Base-by-base conservation (phyloP, 2,329 filamentous ascomycete genomes). In the Didymella arachidicola region DNA sequence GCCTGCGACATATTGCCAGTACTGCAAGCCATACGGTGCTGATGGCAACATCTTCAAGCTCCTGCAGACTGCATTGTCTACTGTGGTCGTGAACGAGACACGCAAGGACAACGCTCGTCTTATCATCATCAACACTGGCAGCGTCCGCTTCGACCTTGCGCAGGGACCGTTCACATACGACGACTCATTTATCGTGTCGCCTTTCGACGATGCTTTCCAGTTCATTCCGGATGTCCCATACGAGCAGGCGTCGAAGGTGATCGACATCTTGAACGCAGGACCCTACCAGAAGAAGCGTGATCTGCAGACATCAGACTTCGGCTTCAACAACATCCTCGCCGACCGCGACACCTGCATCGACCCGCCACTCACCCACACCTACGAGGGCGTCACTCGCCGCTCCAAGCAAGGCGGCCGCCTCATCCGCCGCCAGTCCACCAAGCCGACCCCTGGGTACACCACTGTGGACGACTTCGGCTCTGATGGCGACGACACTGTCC, bases 131-230 rank as follows among this genome's bases (percentile, higher is more conserved):
- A 89, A 89, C 72, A 87, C 85, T 0, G 86, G 86, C 26, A 80
- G 79, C 30, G 80, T 89, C 25, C 83, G 86, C 2, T 89, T 88
- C 66, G 86, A 89, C 63, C 73, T 89, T 12, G 80, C 84, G 59
- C 81, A 88, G 72, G 87, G 87, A 0, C 84, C 85, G 0, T 89
- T 89, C 68, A 88, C 86, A 0, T 81, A 78, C 55, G 79, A 81
- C 47, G 79, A 81, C 61, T 77, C 75, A 11, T 86, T 83, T 71
- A 86, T 86, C 62, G 82, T 86, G 0, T 83, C 82, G 0, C 84
- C 85, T 0, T 87, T 86, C 69, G 69, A 72, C 5, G 82, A 86
- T 47, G 72, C 78, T 1, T 86, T 86, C 69, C 74, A 83, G 36
- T 86, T 82, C 65, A 78, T 87, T 29, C 76, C 82, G 0, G 77